These are phyloP conservation scores for Cystobasidiaceae sp. DNA, from an alignment of 1,284 basidiomycete genomes.

Conservation along the genomic window DNA sequence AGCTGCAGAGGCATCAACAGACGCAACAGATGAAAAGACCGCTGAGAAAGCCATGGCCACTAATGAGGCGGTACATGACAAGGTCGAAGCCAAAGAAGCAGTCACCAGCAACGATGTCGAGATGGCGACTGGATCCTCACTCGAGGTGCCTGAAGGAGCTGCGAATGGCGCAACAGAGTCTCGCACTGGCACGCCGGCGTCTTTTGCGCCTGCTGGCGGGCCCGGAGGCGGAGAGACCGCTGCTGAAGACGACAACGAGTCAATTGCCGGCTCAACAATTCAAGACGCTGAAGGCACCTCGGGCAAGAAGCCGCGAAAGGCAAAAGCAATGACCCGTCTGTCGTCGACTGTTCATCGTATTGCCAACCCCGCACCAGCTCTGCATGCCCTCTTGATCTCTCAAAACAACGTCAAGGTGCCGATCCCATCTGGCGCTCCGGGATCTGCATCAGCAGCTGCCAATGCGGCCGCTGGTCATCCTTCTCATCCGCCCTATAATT, in stretches of 20 bases:
- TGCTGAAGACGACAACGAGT: constrained; percentile 18
- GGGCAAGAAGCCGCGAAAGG: neutral
- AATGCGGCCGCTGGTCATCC: neutral
- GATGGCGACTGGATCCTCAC: neutral
- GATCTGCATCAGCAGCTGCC: neutral
- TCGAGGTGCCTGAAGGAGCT: neutral
- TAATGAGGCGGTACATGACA: constrained; percentile 14
- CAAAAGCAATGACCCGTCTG: neutral
- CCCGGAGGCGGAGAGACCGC: neutral
- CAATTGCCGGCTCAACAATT: neutral
- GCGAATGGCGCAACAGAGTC: neutral
- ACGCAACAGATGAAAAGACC: neutral
- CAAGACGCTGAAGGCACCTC: neutral
- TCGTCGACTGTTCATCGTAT: constrained; percentile 14
- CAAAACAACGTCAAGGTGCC: constrained; percentile 1
- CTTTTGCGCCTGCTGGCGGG: too few species aligned
- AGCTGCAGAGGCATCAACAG: neutral
- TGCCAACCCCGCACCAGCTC: constrained; percentile 14
- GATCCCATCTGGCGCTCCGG: neutral
- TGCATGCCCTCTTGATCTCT: constrained; percentile 24
- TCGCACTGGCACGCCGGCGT: neutral
- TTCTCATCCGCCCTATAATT: neutral
- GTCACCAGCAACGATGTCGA: too few species aligned
- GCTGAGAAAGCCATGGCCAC: constrained; percentile 18
- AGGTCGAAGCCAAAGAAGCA: neutral